Percentiles rank a stretch among this genome's conserved stretches.
Evolutionary conservation across 495 filamentous ascomycete species (phyloP).

Genomic region (Podospora fimiseda): DNA sequence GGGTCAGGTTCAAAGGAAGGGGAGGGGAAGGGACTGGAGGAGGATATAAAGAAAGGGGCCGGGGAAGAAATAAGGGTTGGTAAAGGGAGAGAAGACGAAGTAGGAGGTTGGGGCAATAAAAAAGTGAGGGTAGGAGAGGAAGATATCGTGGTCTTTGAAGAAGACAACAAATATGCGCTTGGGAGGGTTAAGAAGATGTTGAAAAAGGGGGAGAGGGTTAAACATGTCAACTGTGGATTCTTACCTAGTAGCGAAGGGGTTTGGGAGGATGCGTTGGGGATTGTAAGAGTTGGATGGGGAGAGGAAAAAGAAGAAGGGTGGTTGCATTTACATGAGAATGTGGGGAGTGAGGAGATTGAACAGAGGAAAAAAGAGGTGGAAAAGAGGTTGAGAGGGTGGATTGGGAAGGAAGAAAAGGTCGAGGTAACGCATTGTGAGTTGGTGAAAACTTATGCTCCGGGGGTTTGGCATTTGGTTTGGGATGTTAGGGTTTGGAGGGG

Average conservation of each 20-base stretch:
- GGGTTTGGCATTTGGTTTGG: conserved; percentile 81
- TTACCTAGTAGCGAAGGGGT: conserved; percentile 60
- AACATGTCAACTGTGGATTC: conserved; percentile 77
- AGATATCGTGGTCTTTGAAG: conserved; percentile 60
- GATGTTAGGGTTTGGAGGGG: conserved; percentile 55
- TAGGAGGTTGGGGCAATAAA: background rate
- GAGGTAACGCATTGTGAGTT: conserved; percentile 64
- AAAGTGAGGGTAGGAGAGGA: conserved; percentile 28
- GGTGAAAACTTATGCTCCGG: conserved; percentile 91
- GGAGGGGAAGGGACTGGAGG: no score
- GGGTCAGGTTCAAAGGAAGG: no score
- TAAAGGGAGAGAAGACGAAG: background rate
- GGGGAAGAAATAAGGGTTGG: no score
- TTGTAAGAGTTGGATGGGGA: background rate
- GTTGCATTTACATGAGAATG: conserved; percentile 85
- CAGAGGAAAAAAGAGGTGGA: conserved; percentile 45
- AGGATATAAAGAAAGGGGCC: no score
- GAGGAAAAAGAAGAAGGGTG: conserved; percentile 42
- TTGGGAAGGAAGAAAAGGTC: conserved; percentile 14
- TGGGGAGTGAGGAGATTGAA: conserved; percentile 57
- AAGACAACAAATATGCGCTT: conserved; percentile 57
- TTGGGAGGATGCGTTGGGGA: conserved; percentile 61
- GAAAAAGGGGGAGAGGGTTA: conserved; percentile 26
- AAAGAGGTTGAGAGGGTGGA: conserved; percentile 29
- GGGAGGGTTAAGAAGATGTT: conserved; percentile 34